Base-by-base conservation (phyloP, 352 stramenopile genomes). In the Nothophytophthora sp. region DNA sequence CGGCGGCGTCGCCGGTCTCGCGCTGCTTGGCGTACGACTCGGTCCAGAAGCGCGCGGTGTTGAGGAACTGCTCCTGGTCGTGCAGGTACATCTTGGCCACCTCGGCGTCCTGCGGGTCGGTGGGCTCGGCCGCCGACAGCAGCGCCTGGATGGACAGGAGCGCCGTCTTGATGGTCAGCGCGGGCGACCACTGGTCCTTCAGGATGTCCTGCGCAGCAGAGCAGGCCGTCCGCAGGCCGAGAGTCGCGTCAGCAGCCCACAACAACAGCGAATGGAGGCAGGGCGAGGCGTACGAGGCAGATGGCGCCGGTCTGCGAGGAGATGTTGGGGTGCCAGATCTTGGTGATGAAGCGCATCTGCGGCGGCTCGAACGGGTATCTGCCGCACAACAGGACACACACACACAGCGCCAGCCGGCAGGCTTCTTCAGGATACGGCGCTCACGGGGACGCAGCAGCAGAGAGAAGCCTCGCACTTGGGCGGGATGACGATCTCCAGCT, bases 241-340 rank as follows among this genome's bases (percentile, higher is more conserved):
- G 1, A 10, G 15, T n/a, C 30, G 30, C 47, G 39, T 54, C 27
- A 36, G 30, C 5, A 25, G 16, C 11, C 13, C 27, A 27, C 39
- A 6, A 12, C 13, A 51, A 45, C 45, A 38, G 35, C 32, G 15
- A 43, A 20, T n/a, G 24, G 12, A 18, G 12, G 42, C 15, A 3
- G 11, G 1, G 18, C 34, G 34, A 12, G 5, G 30, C 48, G 43
- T 64, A 86, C 90, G 60, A 99, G 78, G 63, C 96, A 99, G 68
- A 99, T 99, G 9, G 94, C 94, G 23, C 96, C 96, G 7, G 96
- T 98, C 77, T 98, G 93, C 3, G 91, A 98, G 15, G 88, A 98
- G 63, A 99, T 98, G 64, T 99, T 99, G 1, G 96, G 96, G 71
- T 99, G 96, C 92, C 92, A 98, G 59, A 98, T 97, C 71, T 98